Conservation (phyloP, 805 yeast species). For the Hanseniaspora meyeri region DNA sequence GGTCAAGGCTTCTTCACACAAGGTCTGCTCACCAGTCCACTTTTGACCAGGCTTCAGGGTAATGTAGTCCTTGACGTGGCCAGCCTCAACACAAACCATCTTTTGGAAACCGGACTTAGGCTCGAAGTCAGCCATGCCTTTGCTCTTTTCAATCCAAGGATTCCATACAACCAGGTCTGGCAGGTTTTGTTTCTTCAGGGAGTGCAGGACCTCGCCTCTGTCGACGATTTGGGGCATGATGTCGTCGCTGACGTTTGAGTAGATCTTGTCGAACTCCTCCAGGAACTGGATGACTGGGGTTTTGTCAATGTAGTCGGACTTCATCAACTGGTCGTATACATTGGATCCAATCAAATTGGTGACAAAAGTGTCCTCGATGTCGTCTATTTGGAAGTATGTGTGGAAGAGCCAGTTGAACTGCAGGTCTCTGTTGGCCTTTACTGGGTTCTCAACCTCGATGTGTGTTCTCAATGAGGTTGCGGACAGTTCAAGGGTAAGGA, state of each 20-base stretch:
- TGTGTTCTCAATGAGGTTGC: constrained; percentile 49
- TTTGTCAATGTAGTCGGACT: constrained; percentile 50
- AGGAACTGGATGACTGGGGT: constrained; percentile 62
- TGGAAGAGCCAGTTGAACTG: constrained; percentile 93
- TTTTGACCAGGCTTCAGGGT: constrained; percentile 54
- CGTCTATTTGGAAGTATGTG: constrained; percentile 66
- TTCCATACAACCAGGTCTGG: constrained; percentile 86
- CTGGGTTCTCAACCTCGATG: constrained; percentile 67
- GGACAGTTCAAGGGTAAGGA: constrained; percentile 54
- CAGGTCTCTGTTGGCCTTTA: constrained; percentile 38
- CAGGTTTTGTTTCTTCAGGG: constrained; percentile 51
- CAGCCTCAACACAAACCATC: constrained; percentile 94
- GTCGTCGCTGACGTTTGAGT: constrained; percentile 44
- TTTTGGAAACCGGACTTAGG: constrained; percentile 73
- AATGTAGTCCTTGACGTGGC: constrained; percentile 62
- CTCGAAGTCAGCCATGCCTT: constrained; percentile 72
- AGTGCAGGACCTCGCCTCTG: constrained; percentile 57
- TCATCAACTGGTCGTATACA: constrained; percentile 65
- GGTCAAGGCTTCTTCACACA: constrained; percentile 45
- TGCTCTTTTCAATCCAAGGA: constrained; percentile 83
- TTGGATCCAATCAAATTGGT: constrained; percentile 62
- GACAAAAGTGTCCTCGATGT: constrained; percentile 65
- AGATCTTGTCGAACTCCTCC: constrained; percentile 78
- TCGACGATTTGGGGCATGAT: constrained; percentile 57
- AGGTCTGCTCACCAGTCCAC: constrained; percentile 63